Evolutionary conservation across 139 green algal genomes (phyloP).

Genomic region (Klebsormidium nitens): DNA sequence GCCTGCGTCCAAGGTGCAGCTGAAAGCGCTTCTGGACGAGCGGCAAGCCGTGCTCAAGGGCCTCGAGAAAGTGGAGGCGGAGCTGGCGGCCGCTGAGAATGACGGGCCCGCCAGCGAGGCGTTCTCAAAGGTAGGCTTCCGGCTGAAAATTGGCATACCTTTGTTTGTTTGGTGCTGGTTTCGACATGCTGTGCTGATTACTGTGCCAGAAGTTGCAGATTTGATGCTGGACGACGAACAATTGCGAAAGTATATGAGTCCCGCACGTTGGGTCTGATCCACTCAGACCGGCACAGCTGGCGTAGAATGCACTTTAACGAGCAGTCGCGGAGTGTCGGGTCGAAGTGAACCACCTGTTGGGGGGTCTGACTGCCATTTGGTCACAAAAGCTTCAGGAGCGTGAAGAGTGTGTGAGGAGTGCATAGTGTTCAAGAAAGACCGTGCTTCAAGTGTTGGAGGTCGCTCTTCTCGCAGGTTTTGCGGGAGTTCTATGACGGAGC

Average conservation of each 20-base stretch:
- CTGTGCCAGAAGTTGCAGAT: no score
- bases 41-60: constrained; percentile 27
- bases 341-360: no score
- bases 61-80: constrained; percentile 29
- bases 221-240: no score
- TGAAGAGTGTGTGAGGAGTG: background rate
- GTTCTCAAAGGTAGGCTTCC: constrained; percentile 19
- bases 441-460: background rate
- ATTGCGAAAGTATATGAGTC: no score
- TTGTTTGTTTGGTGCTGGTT: no score
- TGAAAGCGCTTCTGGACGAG: constrained; percentile 32
- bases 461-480: constrained; percentile 7
- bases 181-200: no score
- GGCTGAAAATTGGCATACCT: no score
- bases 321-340: no score
- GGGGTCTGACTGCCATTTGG: no score
- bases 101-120: constrained; percentile 21
- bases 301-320: no score
- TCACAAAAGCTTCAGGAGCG: background rate
- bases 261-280: no score
- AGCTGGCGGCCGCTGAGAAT: constrained; percentile 20
- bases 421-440: background rate
- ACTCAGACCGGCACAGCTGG: no score
- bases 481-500: constrained; percentile 22
- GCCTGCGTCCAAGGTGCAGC: constrained; percentile 15